Conservation (phyloP, 352 stramenopile species). For the Pythium insidiosum region DNA sequence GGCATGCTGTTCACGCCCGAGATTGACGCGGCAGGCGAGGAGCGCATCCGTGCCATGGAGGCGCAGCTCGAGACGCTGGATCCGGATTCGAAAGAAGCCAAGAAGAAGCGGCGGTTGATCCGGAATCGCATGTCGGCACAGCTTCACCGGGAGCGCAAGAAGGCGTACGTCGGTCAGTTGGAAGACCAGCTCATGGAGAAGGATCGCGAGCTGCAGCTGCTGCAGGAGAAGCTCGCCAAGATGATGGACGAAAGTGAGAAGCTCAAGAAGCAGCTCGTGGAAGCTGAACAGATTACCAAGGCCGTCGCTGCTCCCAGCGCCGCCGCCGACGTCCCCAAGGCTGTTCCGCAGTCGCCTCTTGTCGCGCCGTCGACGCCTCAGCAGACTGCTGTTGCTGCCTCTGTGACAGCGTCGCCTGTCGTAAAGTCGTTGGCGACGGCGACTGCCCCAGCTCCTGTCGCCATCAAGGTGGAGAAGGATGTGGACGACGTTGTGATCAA, state of each 20-base stretch:
- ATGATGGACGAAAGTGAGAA: conserved; percentile 58
- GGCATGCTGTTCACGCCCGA: conserved; percentile 24
- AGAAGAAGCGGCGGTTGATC: conserved; percentile 85
- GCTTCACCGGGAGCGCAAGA: conserved; percentile 83
- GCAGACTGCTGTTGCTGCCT: not conserved
- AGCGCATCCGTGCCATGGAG: conserved; percentile 78
- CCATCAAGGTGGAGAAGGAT: no score
- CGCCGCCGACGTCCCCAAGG: conserved; percentile 9
- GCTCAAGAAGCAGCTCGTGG: conserved; percentile 41
- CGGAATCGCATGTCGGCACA: conserved; percentile 86
- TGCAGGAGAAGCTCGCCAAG: conserved; percentile 69
- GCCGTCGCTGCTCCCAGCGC: not conserved
- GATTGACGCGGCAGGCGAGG: conserved; percentile 61
- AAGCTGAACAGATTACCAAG: not conserved
- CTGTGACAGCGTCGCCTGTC: not conserved
- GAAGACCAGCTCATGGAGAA: conserved; percentile 81
- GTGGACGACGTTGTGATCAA: conserved; percentile 45
- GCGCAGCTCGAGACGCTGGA: conserved; percentile 76
- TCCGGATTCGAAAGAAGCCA: conserved; percentile 83
- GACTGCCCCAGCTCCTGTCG: no score
- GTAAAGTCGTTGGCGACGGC: not conserved
- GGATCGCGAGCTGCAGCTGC: conserved; percentile 60
- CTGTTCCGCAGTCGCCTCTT: not conserved
- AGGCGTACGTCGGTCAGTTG: conserved; percentile 81
- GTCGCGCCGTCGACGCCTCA: not conserved